Evolutionary conservation across 371 early-diverging fungal genomes (phyloP).

Genomic region (Mucor piriformis): DNA sequence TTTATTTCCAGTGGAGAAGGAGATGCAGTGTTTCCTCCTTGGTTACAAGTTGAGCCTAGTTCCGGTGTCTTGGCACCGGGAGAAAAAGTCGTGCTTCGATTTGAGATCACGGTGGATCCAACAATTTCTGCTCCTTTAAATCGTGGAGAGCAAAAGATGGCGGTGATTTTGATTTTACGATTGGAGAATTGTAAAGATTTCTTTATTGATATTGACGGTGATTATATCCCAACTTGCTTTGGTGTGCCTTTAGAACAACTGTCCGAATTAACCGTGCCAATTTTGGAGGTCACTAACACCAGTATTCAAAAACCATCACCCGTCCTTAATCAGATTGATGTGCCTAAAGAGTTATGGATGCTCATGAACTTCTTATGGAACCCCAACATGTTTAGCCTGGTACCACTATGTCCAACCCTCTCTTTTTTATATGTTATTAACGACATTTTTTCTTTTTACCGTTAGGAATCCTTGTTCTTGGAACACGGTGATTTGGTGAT

Average conservation of each 20-base stretch:
- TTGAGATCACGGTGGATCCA: slow-evolving; percentile 72
- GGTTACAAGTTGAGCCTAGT: slow-evolving; percentile 70
- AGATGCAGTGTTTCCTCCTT: slow-evolving; percentile 56
- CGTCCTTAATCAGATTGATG: slow-evolving; percentile 53
- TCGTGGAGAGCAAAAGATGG: slow-evolving; percentile 61
- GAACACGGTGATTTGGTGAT: slow-evolving; percentile 68
- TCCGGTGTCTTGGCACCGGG: slow-evolving; percentile 75
- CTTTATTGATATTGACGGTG: slow-evolving; percentile 76
- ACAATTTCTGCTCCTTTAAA: slow-evolving; percentile 70
- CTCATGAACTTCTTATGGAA: slow-evolving; percentile 80
- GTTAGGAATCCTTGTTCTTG: slow-evolving; percentile 68
- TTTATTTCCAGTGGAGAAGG: slow-evolving; percentile 71
- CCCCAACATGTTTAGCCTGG: slow-evolving; percentile 37
- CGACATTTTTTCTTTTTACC: neutral
- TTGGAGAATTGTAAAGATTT: slow-evolving; percentile 82
- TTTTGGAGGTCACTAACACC: slow-evolving; percentile 37
- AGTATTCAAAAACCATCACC: slow-evolving; percentile 1
- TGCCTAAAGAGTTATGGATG: slow-evolving; percentile 83
- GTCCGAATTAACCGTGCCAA: slow-evolving; percentile 58
- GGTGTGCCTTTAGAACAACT: slow-evolving; percentile 71
- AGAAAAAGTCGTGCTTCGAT: slow-evolving; percentile 61
- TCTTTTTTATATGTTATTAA: neutral
- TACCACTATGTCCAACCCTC: slow-evolving; percentile 17
- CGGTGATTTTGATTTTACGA: slow-evolving; percentile 83
- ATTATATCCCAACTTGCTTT: slow-evolving; percentile 76